Conservation (phyloP, 1,284 basidiomycete species). For the Naganishia sp. region DNA sequence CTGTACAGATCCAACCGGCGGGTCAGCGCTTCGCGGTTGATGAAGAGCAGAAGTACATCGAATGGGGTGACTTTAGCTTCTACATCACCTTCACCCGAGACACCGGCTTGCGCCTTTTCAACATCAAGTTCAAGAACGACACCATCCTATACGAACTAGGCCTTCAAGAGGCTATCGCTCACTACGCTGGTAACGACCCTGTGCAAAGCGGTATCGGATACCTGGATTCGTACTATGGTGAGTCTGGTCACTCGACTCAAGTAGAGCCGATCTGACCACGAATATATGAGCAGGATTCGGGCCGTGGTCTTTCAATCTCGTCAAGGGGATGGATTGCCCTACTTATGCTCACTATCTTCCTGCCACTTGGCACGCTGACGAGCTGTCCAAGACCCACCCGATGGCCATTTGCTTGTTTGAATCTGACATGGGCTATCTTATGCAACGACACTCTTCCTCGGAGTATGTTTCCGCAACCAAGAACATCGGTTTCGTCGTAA, state of each 20-base stretch:
- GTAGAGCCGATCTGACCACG: constrained; percentile 4
- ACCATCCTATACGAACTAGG: constrained; percentile 48
- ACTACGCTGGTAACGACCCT: constrained; percentile 44
- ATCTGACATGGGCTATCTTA: constrained; percentile 39
- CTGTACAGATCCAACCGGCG: constrained; percentile 42
- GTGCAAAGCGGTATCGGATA: constrained; percentile 36
- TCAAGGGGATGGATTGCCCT: constrained; percentile 41
- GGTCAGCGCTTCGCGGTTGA: constrained; percentile 49
- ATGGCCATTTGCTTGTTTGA: constrained; percentile 48
- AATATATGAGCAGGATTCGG: constrained; percentile 16
- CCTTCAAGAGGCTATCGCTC: constrained; percentile 46
- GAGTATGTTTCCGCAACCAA: constrained; percentile 43
- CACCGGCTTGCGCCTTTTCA: constrained; percentile 45
- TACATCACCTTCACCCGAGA: constrained; percentile 47
- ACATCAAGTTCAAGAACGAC: constrained; percentile 48
- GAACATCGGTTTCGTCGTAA: constrained; percentile 45
- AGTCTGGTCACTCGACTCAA: neutral
- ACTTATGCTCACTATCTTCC: constrained; percentile 39
- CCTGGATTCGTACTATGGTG: constrained; percentile 10
- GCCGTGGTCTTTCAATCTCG: constrained; percentile 25
- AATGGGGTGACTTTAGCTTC: constrained; percentile 46
- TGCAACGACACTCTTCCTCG: constrained; percentile 44
- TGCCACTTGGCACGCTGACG: constrained; percentile 43
- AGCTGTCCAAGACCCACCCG: constrained; percentile 41
- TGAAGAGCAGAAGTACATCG: constrained; percentile 42